A percentile compares a stretch with the other conserved stretches of the same genome.
These are phyloP conservation scores for Dacryopinax spathularia DNA, from an alignment of 768 basidiomycete genomes.

Conservation along the genomic window DNA sequence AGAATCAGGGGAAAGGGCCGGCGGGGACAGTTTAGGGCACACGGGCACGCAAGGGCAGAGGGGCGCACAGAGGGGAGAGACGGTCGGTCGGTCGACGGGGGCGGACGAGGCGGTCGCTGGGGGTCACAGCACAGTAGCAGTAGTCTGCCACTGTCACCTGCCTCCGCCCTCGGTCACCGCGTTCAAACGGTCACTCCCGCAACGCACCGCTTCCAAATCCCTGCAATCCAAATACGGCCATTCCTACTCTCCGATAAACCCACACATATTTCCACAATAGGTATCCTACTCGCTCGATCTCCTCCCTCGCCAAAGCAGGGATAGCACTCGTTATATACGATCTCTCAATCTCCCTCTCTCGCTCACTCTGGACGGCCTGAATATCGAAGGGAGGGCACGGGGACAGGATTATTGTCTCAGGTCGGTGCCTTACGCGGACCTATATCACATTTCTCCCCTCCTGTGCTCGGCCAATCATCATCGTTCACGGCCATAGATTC, in stretches of 20 bases:
- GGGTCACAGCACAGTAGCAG: too few species aligned
- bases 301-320: too few species aligned
- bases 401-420: background rate
- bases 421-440: background rate
- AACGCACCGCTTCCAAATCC: background rate
- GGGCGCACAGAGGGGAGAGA: too few species aligned
- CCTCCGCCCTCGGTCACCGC: conserved; percentile 4
- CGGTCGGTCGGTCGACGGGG: background rate
- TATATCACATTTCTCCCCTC: conserved; percentile 1
- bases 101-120: background rate
- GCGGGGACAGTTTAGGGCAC: background rate
- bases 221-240: background rate
- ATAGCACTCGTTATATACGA: too few species aligned
- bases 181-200: background rate
- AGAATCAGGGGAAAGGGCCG: background rate
- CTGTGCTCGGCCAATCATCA: background rate
- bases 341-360: background rate
- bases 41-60: background rate
- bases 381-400: background rate
- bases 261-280: background rate
- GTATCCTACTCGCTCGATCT: background rate
- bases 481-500: background rate
- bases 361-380: too few species aligned
- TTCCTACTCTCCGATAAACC: background rate
- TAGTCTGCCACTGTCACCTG: background rate